phyloP scores from a whole-genome alignment of 352 stramenopile genomes.

The Peronosclerospora sorghi region DNA sequence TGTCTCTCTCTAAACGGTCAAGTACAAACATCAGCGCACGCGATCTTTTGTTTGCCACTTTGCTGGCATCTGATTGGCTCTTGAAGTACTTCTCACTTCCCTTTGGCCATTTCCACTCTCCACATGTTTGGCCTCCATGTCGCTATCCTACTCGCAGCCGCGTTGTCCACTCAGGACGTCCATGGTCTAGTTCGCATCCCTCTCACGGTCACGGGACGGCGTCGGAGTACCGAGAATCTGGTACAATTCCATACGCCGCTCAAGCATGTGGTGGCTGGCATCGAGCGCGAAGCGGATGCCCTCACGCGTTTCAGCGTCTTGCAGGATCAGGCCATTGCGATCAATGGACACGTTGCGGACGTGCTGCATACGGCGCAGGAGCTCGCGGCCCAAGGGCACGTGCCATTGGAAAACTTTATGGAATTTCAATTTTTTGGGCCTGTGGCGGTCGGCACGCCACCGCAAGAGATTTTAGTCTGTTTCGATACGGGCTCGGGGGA shows the following conservation, averaged over 20 bases:
- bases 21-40: too few species aligned
- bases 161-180: too few species aligned
- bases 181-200: too few species aligned
- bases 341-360: not conserved
- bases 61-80: too few species aligned
- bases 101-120: too few species aligned
- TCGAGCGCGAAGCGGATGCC: not conserved
- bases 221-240: slow-evolving; percentile 22
- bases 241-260: slow-evolving; percentile 29
- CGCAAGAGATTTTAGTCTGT: slow-evolving; percentile 62
- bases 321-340: slow-evolving; percentile 1
- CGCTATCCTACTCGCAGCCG: too few species aligned
- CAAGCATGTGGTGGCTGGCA: not conserved
- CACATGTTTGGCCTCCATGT: too few species aligned
- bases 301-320: slow-evolving; percentile 13
- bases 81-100: too few species aligned
- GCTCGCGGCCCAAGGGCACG: slow-evolving; percentile 24
- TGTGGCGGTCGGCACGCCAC: slow-evolving; percentile 46
- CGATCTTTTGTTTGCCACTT: too few species aligned
- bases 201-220: slow-evolving; percentile 15
- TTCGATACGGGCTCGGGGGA: slow-evolving; percentile 80
- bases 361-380: slow-evolving; percentile 21
- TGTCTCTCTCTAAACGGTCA: too few species aligned
- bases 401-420: slow-evolving; percentile 72
- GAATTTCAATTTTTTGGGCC: slow-evolving; percentile 79